Percentiles rank a stretch among this genome's conserved stretches.
Conservation (phyloP, 805 yeast genomes). For the Wickerhamiella azyma region DNA sequence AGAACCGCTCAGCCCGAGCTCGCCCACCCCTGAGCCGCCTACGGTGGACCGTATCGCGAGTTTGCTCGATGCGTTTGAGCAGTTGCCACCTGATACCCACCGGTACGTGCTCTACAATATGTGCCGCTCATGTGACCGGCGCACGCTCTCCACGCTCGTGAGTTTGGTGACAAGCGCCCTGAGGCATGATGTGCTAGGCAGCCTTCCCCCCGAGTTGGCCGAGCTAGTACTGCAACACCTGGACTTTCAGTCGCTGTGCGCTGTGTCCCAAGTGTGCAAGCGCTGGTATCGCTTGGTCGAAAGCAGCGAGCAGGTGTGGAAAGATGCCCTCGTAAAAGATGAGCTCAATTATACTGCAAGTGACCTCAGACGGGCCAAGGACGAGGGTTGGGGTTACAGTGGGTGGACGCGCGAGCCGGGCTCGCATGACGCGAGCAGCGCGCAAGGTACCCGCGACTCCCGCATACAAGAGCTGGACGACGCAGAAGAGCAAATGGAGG, state of each 20-base stretch:
- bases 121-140: slow-evolving; percentile 44
- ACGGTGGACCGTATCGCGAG: slow-evolving; percentile 16
- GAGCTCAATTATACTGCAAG: slow-evolving; percentile 37
- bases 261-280: slow-evolving; percentile 49
- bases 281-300: slow-evolving; percentile 58
- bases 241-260: slow-evolving; percentile 47
- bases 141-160: slow-evolving; percentile 47
- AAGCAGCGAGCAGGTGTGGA: slow-evolving; percentile 56
- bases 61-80: slow-evolving; percentile 23
- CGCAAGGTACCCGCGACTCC: not conserved
- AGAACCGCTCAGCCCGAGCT: slow-evolving; percentile 3
- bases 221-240: slow-evolving; percentile 49
- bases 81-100: slow-evolving; percentile 33
- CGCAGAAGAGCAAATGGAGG: slow-evolving; percentile 9
- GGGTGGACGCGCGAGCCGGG: slow-evolving; percentile 20
- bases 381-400: slow-evolving; percentile 25
- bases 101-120: slow-evolving; percentile 40
- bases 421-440: not conserved
- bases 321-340: slow-evolving; percentile 46
- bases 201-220: slow-evolving; percentile 64
- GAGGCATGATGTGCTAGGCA: slow-evolving; percentile 56
- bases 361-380: slow-evolving; percentile 30
- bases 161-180: slow-evolving; percentile 40
- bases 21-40: slow-evolving; percentile 2
- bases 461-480: slow-evolving; percentile 10